Evolutionary conservation across 2,329 filamentous ascomycete species (phyloP), one percentile per base, ranked within the genome.

Genomic region (Boeremia exigua): DNA sequence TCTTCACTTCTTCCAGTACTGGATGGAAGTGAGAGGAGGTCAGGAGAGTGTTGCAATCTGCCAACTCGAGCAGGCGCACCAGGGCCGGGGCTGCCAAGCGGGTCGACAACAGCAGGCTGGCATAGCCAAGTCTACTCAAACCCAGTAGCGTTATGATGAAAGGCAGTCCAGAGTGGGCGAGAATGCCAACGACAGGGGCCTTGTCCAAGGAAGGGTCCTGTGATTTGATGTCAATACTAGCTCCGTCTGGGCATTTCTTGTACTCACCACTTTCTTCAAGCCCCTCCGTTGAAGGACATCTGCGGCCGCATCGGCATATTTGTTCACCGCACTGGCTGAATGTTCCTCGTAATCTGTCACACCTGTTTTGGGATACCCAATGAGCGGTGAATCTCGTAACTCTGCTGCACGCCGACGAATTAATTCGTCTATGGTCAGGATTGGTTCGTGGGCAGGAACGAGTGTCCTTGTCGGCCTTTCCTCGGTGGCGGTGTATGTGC

Each of bases 121-220:
- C 80, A 71, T 84, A 83, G 8, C 85, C 84, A 11, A 87, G 72
- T 56, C 83, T 80, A 27, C 78, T 80, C 43, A 87, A 63, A 0
- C 82, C 84, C 39, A 86, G 76, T 37, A 82, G 73, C 4, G 82
- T 81, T 32, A 86, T 73, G 33, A 85, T 75, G 56, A 84, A 84
- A 49, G 84, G 81, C 9, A 87, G 73, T 58, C 82, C 81, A 1
- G 83, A 85, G 0, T 78, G 76, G 0, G 81, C 83, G 2, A 86
- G 71, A 10, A 86, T 64, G 1, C 79, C 82, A 23, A 86, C 75
- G 11, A 63, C 61, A 15, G 63, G 61, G 17, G 68, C 62, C 44
- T 69, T 54, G 3, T 56, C 55, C 9, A 61, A 48, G 4, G 47
- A 48, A 2, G 63, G n/a, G 40, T 68, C 58, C 61, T 67, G 34